Base-by-base conservation (phyloP, 2,329 filamentous ascomycete species). In the Emergomyces orientalis region DNA sequence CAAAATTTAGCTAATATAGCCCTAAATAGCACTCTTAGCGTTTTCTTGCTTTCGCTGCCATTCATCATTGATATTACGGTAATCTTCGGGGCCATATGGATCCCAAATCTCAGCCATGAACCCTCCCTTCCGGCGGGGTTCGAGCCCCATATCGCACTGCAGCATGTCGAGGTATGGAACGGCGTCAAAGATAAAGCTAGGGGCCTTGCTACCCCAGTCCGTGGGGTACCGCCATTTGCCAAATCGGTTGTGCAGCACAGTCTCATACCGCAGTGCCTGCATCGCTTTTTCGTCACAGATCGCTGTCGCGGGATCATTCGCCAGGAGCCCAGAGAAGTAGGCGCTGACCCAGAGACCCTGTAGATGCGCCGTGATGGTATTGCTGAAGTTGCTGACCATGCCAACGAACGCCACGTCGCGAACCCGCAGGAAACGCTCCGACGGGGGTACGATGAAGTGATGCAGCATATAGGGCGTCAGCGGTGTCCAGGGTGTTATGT, bases 171-270 rank as follows among this genome's bases (percentile, higher is more conserved):
- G 71, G 69, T 91, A 94, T 3, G 88, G 88, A 61, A 93, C 72
- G 0, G 82, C 82, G 72, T 94, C 90, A 69, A 93, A 92, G 22
- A 89, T 86, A 66, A 91, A 86, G 71, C 90, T 88, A 0, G 75
- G 74, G 1, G 63, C 60, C 13, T 75, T 73, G 1, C 71, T 69
- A 13, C 77, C 78, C 0, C 88, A 88, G 69, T 84, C 86, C 0
- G 56, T 59, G 1, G 72, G 74, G 68, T 88, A 89, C 32, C 89
- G 80, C 82, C 86, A 87, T 66, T 81, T 84, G 4, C 87, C 86
- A 71, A 88, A 93, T 45, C 88, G 84, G 25, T 82, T 85, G 70
- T 88, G 80, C 56, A 91, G 75, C 30, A 86, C 81, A 0, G 86
- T 84, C 67, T 88, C 81, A 68, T 76, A 78, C 3, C 76, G 73